Evolutionary conservation across 129 eudicot species (phyloP).

Genomic region (Artemisia annua): DNA sequence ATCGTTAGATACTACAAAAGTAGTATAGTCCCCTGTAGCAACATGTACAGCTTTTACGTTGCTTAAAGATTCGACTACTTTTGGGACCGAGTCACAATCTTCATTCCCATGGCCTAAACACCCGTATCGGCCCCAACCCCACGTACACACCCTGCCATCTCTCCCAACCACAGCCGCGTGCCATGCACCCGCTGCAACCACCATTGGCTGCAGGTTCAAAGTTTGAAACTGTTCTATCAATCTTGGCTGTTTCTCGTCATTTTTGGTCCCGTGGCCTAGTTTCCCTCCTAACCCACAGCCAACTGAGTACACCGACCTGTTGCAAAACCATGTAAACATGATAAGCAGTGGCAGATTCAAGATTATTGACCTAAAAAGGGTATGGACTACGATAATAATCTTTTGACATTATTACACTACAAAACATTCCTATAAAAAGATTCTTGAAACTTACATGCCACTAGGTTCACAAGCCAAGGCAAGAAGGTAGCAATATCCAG

Average conservation of each 20-base stretch:
- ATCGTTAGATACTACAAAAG: conserved; percentile 76
- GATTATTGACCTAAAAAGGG: neutral
- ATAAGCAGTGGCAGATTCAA: neutral
- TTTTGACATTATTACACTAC: neutral
- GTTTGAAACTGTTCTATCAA: conserved; percentile 74
- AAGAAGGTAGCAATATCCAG: conserved; percentile 95
- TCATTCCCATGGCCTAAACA: conserved; percentile 98
- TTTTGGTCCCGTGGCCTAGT: conserved; percentile 81
- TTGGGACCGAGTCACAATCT: conserved; percentile 88
- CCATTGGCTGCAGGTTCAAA: conserved; percentile 79
- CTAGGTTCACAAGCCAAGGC: conserved; percentile 88
- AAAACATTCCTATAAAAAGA: neutral
- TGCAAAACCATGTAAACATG: conserved; percentile 1
- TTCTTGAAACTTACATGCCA: conserved; percentile 69
- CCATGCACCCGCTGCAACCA: conserved; percentile 98
- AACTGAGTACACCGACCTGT: conserved; percentile 95
- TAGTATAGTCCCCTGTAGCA: conserved; percentile 96
- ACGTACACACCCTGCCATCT: conserved; percentile 94
- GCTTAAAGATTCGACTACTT: conserved; percentile 82
- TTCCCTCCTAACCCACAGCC: conserved; percentile 99
- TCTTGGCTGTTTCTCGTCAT: conserved; percentile 81
- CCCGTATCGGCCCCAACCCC: conserved; percentile 96
- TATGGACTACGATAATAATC: neutral
- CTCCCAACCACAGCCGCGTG: conserved; percentile 97
- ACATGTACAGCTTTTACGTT: conserved; percentile 88